A percentile compares a stretch with the other conserved stretches of the same genome.
Conservation (phyloP, 2,329 filamentous ascomycete species). For the Hymenoscyphus fructigenus region DNA sequence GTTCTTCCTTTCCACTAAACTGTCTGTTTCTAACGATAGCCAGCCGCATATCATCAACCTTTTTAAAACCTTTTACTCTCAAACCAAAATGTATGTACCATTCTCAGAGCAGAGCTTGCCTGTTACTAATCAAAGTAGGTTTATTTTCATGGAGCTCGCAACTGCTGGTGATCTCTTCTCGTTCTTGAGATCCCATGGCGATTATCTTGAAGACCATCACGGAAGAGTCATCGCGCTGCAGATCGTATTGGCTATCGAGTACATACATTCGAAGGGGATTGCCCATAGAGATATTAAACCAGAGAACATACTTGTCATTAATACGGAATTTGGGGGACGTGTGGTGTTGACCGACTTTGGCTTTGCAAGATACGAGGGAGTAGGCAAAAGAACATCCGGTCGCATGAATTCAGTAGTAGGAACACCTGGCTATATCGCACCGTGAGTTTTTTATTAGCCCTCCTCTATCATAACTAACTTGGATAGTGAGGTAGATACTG, state of each 20-base stretch:
- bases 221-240: constrained; percentile 34
- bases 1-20: neutral
- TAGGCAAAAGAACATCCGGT: constrained; percentile 16
- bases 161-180: constrained; percentile 42
- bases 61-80: constrained; percentile 50
- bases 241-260: constrained; percentile 33
- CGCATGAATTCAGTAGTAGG: constrained; percentile 34
- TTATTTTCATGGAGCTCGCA: constrained; percentile 58
- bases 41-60: constrained; percentile 57
- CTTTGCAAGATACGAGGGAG: constrained; percentile 25
- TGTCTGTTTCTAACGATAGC: neutral
- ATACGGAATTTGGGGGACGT: constrained; percentile 32
- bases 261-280: constrained; percentile 32
- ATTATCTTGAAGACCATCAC: constrained; percentile 28
- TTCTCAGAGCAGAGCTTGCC: neutral
- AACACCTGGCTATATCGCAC: constrained; percentile 34
- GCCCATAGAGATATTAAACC: constrained; percentile 37
- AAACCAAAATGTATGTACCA: constrained; percentile 45
- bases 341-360: constrained; percentile 38
- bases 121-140: constrained; percentile 38
- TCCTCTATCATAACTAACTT: constrained; percentile 27
- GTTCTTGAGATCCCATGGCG: constrained; percentile 29
- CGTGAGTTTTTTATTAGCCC: constrained; percentile 27
- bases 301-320: constrained; percentile 36
- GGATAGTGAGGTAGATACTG: constrained; percentile 12